Base-by-base conservation (phyloP, 331 rosid genomes). In the Arachis monticola region DNA sequence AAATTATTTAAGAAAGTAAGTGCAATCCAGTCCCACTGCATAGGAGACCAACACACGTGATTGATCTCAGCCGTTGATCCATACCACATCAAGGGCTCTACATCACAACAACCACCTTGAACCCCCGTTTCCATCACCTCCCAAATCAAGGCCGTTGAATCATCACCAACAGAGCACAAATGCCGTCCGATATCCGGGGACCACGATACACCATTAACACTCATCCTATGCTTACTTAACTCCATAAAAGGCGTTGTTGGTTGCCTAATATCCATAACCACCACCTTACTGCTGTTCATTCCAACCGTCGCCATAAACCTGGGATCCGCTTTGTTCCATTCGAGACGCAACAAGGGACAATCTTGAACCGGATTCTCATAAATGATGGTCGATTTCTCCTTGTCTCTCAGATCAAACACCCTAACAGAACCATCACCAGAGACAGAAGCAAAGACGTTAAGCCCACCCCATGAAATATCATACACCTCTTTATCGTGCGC, bases 401-500 rank as follows among this genome's bases (percentile, higher is more conserved):
- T 87, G 66, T 90, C 85, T 27, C 95, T 79, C 5, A 90, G 61
- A 70, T 90, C 91, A 52, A 90, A 90, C 17, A 90, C 88, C 69
- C 96, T 68, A 4, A 90, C 69, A 1, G 96, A 88, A n/a, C 92
- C 96, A 52, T 90, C 96, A 1, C 89, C 96, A 1, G 96, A 90
- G 5, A 85, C 91, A 0, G 92, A 90, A 63, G 96, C 96, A 64
- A 86, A 90, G 1, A 86, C 87, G 22, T 90, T 84, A 61, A 79
- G 64, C 13, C 92, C 92, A 4, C 96, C 92, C 92, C 92, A 86
- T 2, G 89, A 90, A 14, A 90, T 88, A 64, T 88, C 92, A 6
- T 79, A 86, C n/a, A 90, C 96, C 69, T 90, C 89, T 30, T 90
- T 90, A 64, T 90, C 96, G 30, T 88, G 96, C 9, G 92, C 96